Evolutionary conservation across 106 monocot genomes (phyloP).

Genomic region (Agapanthus africanus): DNA sequence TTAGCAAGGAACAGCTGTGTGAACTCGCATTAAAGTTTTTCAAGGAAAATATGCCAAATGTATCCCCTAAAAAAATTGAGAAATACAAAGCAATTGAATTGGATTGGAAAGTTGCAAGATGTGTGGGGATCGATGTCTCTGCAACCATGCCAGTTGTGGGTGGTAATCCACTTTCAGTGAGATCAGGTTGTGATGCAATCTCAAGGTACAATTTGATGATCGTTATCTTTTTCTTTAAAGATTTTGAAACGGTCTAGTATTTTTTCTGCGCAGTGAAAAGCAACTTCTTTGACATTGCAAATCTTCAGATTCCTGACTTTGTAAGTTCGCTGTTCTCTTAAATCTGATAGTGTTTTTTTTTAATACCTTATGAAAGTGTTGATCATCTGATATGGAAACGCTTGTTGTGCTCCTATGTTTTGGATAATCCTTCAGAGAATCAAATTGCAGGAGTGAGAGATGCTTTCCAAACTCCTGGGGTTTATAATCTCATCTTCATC

Average conservation of each 20-base stretch:
- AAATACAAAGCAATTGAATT: constrained; percentile 43
- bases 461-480: constrained; percentile 47
- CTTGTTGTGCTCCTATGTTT: constrained; percentile 14
- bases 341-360: background rate
- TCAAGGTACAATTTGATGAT: background rate
- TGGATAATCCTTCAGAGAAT: constrained; percentile 17
- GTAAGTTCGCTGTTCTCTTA: constrained; percentile 24
- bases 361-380: background rate
- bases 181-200: constrained; percentile 35
- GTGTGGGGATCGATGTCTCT: constrained; percentile 14
- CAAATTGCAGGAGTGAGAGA: constrained; percentile 20
- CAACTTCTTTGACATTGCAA: constrained; percentile 30
- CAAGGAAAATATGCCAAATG: constrained; percentile 52
- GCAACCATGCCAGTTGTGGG: constrained; percentile 6
- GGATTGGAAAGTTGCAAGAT: constrained; percentile 27
- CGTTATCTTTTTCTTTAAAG: background rate
- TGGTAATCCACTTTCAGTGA: constrained; percentile 29
- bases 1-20: constrained; percentile 52
- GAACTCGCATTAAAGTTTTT: constrained; percentile 48
- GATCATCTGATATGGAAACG: background rate
- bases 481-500: constrained; percentile 14
- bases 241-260: background rate
- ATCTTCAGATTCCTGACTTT: constrained; percentile 31
- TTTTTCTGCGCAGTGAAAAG: constrained; percentile 41
- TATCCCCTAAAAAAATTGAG: constrained; percentile 36